Evolutionary conservation across 2,329 filamentous ascomycete species (phyloP).

Genomic region (Fragosphaeria purpurea): DNA sequence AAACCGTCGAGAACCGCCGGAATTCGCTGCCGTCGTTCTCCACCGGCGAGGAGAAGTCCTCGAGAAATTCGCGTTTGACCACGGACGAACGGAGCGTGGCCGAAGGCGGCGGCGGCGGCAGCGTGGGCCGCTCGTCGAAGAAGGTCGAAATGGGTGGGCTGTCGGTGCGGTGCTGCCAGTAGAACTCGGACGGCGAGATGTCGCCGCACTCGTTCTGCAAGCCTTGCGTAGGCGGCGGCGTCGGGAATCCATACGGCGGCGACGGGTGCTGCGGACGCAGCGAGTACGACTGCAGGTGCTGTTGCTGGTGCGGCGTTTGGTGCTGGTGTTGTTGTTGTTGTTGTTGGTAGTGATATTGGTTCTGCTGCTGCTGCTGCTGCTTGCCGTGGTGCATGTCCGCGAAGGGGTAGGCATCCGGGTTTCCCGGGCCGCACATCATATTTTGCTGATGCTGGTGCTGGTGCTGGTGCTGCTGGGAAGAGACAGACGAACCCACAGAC

Average conservation of each 20-base stretch:
- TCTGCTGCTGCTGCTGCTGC: neutral
- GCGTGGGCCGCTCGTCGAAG: slow-evolving; percentile 14
- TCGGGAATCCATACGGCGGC: neutral
- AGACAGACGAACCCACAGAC: neutral
- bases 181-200: slow-evolving; percentile 12
- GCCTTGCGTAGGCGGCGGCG: slow-evolving; percentile 1
- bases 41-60: too few relatives aligned
- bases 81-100: slow-evolving; percentile 12
- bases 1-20: slow-evolving; percentile 1
- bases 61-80: slow-evolving; percentile 2
- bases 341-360: neutral
- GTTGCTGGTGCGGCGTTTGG: slow-evolving; percentile 59
- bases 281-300: slow-evolving; percentile 22
- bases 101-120: slow-evolving; percentile 11
- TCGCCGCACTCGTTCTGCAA: slow-evolving; percentile 5
- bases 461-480: neutral
- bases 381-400: slow-evolving; percentile 2
- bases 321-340: neutral
- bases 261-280: neutral
- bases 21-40: neutral
- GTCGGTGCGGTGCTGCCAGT: slow-evolving; percentile 8
- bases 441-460: neutral
- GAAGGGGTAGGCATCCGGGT: slow-evolving; percentile 10
- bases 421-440: slow-evolving; percentile 6
- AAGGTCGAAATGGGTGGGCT: slow-evolving; percentile 16